Conservation (phyloP, 768 basidiomycete genomes). For the Neoboletus subvelutipes region DNA sequence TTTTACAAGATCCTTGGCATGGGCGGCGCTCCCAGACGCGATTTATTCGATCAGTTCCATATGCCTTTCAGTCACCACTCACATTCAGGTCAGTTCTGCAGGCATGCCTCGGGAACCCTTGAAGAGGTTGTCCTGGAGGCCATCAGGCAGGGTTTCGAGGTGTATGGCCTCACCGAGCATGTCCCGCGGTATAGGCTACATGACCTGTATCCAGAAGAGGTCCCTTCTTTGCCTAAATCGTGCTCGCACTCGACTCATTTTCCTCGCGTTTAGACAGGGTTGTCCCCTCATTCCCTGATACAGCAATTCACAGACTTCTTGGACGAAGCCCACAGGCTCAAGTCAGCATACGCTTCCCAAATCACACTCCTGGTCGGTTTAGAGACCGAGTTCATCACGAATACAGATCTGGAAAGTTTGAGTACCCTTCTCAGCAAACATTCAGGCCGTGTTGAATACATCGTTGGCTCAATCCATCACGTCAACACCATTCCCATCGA, state of each 20-base stretch:
- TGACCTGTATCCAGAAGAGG: conserved; percentile 97
- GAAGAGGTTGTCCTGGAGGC: conserved; percentile 83
- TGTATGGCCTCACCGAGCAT: conserved; percentile 91
- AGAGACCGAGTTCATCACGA: conserved; percentile 88
- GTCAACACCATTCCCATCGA: conserved; percentile 88
- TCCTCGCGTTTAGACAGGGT: conserved; percentile 45
- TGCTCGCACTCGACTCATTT: conserved; percentile 13
- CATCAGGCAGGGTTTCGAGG: conserved; percentile 70
- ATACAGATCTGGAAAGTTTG: conserved; percentile 60
- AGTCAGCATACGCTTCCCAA: conserved; percentile 52
- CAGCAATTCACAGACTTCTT: conserved; percentile 74
- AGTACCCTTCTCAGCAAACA: conserved; percentile 49
- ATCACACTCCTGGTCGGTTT: conserved; percentile 85
- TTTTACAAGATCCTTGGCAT: conserved; percentile 5
- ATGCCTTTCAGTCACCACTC: conserved; percentile 84
- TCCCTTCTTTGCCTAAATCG: conserved; percentile 33
- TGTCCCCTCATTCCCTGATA: conserved; percentile 51
- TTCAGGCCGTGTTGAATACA: conserved; percentile 66
- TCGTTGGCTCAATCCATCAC: conserved; percentile 94
- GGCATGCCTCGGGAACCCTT: conserved; percentile 78
- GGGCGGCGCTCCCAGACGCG: not conserved
- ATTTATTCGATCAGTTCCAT: not conserved
- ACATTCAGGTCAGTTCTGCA: conserved; percentile 93
- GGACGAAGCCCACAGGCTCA: conserved; percentile 76
- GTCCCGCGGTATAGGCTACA: conserved; percentile 78